phyloP scores from a whole-genome alignment of 441 rosid species.

The Daphne laureola region DNA sequence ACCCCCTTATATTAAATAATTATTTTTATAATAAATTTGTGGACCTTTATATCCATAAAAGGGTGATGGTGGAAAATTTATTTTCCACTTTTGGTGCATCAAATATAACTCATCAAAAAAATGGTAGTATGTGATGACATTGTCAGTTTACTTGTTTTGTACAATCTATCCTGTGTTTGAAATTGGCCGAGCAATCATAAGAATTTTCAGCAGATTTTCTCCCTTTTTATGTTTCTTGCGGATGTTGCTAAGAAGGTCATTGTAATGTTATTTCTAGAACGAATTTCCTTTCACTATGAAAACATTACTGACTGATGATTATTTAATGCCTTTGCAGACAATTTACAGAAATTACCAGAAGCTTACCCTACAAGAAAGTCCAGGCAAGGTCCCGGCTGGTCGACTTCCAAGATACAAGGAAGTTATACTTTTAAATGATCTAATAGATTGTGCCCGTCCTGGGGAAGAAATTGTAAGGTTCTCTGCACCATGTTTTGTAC shows the following conservation, averaged over 20 bases:
- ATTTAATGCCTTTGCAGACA: constrained; percentile 46
- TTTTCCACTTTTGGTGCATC: too few relatives aligned
- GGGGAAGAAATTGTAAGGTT: constrained; percentile 87
- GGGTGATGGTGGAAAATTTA: too few relatives aligned
- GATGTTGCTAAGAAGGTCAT: too few relatives aligned
- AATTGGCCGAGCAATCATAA: not conserved
- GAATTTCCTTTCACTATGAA: too few relatives aligned
- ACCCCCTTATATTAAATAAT: too few relatives aligned
- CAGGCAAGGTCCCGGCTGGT: constrained; percentile 99
- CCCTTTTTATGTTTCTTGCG: not conserved
- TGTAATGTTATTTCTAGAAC: too few relatives aligned
- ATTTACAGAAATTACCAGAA: constrained; percentile 95
- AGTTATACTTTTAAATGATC: constrained; percentile 86
- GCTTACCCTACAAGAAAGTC: constrained; percentile 96
- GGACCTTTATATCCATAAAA: too few relatives aligned
- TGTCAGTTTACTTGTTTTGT: too few relatives aligned
- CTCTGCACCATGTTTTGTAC: constrained; percentile 13
- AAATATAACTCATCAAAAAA: too few relatives aligned
- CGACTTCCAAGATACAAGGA: constrained; percentile 99
- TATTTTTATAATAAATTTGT: too few relatives aligned
- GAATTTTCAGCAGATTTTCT: not conserved
- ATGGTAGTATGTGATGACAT: not conserved
- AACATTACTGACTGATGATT: too few relatives aligned
- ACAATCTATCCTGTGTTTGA: too few relatives aligned
- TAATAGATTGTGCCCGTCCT: constrained; percentile 95